Base-by-base conservation (phyloP, 306 rosid species). In the Rosa multiflora region DNA sequence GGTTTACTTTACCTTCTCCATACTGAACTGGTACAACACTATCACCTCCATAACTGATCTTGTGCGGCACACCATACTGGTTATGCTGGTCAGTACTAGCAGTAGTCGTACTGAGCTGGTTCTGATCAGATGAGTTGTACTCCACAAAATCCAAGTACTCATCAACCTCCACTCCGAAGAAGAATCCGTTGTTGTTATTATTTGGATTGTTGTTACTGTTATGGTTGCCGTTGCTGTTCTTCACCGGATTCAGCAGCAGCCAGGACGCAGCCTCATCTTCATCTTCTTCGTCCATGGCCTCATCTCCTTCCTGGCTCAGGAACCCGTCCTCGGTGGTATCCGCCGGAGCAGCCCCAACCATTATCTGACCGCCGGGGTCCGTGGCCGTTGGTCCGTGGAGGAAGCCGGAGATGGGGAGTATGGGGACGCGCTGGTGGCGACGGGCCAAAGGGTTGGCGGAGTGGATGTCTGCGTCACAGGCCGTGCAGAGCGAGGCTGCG, bases 361-460 rank as follows among this genome's bases (percentile, higher is more conserved):
- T 0, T 15, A 8, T 3, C 0, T 49, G 72, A 6, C 62, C 23
- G 3, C 72, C 74, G 5, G 39, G 78, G 56, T 46, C 72, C 1
- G 85, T 40, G 0, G 77, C 20, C 0, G 78, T 80, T 4, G 88
- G 91, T 4, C 83, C 90, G 8, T 81, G 74, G 14, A 83, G 78
- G 52, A 26, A 69, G 8, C 90, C 89, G 17, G 91, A 80, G 59
- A 89, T 82, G 21, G 91, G 93, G 11, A 82, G 84, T 23, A 94
- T 85, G 10, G 98, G 94, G 14, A 92, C 95, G 0, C 99, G 97
- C 58, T 91, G 97, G 89, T 95, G 99, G 44, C 99, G 99, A 82
- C 96, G 75, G 4, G 99, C 97, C 1, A 95, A 91, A 0, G 97
- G 97, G 70, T 95, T 95, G 7, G 99, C 98, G 2, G 99, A 87